Evolutionary conservation across 1,284 basidiomycete species (phyloP).

Genomic region (Ceratobasidium sp.): DNA sequence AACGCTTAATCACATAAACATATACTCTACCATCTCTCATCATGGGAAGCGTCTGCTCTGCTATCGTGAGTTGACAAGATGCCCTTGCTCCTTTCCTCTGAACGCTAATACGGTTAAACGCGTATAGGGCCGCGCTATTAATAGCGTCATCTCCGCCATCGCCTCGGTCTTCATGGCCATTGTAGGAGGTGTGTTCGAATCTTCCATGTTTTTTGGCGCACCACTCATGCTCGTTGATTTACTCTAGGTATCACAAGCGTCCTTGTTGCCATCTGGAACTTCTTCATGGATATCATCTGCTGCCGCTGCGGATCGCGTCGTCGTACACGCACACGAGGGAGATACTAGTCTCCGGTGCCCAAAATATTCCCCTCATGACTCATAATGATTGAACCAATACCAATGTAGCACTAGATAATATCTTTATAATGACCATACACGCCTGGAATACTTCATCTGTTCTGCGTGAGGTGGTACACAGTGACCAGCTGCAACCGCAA

Average conservation of each 20-base stretch:
- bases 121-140: constrained; percentile 38
- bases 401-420: constrained; percentile 6
- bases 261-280: constrained; percentile 43
- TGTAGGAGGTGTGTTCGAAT: constrained; percentile 37
- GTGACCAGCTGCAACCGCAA: too few relatives aligned
- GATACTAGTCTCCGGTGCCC: not conserved
- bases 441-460: not conserved
- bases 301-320: constrained; percentile 42
- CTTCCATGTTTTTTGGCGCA: not conserved
- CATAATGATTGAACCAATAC: too few relatives aligned
- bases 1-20: not conserved
- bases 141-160: constrained; percentile 42
- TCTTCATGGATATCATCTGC: constrained; percentile 43
- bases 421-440: constrained; percentile 29
- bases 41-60: constrained; percentile 42
- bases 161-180: constrained; percentile 41
- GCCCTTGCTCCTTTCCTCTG: too few relatives aligned
- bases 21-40: not conserved
- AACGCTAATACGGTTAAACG: not conserved
- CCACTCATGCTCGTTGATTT: not conserved
- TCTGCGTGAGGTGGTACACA: too few relatives aligned
- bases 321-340: constrained; percentile 23
- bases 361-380: not conserved
- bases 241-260: constrained; percentile 29
- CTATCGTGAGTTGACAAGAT: constrained; percentile 15